Evolutionary conservation across 1,139 yeast genomes (phyloP).

Genomic region (Yamadazyma taylorii): DNA sequence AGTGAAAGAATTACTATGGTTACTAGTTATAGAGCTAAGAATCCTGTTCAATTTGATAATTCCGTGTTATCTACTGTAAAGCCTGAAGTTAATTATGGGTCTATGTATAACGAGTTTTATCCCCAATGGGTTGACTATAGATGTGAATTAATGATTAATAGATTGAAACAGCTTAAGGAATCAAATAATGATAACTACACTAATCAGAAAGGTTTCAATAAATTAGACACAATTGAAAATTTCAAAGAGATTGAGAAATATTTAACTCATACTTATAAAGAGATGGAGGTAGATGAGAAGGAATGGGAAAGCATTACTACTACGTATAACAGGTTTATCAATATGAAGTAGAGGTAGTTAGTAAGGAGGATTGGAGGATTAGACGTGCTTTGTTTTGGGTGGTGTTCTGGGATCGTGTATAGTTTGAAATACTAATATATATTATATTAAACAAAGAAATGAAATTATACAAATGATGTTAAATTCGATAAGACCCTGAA

Average conservation of each 20-base stretch:
- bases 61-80: constrained; percentile 37
- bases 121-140: constrained; percentile 44
- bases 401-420: background rate
- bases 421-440: background rate
- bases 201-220: constrained; percentile 34
- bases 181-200: constrained; percentile 14
- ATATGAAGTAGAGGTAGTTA: background rate
- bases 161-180: constrained; percentile 31
- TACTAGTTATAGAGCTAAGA: constrained; percentile 37
- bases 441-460: constrained; percentile 4
- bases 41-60: constrained; percentile 25
- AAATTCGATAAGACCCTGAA: no score
- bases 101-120: constrained; percentile 34
- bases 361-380: no score
- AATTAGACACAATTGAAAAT: constrained; percentile 33
- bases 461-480: constrained; percentile 2
- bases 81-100: constrained; percentile 39
- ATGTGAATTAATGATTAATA: constrained; percentile 35
- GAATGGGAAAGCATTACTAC: constrained; percentile 12
- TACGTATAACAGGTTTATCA: background rate
- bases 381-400: no score
- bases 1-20: constrained; percentile 57
- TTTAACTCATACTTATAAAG: constrained; percentile 41
- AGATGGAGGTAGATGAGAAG: constrained; percentile 34
- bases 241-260: constrained; percentile 42